phyloP scores from a whole-genome alignment of 371 early-diverging fungal genomes.

The Basidiobolus meristosporus region DNA sequence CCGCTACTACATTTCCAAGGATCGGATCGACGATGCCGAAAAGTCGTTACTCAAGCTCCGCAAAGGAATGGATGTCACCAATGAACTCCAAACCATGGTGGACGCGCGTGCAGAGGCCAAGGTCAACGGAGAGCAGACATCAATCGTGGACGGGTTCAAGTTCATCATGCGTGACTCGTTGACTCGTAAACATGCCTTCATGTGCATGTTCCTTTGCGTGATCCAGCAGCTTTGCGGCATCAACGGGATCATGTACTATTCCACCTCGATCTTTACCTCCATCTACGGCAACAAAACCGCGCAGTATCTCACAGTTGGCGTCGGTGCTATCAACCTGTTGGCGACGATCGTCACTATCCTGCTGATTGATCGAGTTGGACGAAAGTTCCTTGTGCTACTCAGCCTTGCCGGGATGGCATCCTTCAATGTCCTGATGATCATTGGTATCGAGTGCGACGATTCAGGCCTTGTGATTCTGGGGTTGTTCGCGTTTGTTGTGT shows the following conservation, averaged over 20 bases:
- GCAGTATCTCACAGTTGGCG: no score
- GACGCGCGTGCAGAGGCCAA: not conserved
- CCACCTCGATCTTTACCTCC: conserved; percentile 20
- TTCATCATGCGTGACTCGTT: no score
- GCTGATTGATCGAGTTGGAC: conserved; percentile 53
- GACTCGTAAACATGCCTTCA: no score
- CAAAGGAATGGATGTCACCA: conserved; percentile 25
- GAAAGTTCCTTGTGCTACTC: conserved; percentile 43
- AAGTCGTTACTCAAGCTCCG: conserved; percentile 28
- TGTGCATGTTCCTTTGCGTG: no score
- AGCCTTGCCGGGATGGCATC: conserved; percentile 31
- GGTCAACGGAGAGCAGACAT: conserved; percentile 42
- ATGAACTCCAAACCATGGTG: conserved; percentile 37
- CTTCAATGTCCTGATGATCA: conserved; percentile 23
- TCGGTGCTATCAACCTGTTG: conserved; percentile 28
- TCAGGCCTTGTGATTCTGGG: no score
- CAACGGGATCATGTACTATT: conserved; percentile 66
- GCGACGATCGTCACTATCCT: conserved; percentile 22
- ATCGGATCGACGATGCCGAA: conserved; percentile 32
- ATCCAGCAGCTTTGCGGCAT: conserved; percentile 74
- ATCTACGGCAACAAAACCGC: conserved; percentile 22
- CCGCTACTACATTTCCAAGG: conserved; percentile 36
- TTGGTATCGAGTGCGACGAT: conserved; percentile 36
- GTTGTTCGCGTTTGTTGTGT: conserved; percentile 55
- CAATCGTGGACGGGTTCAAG: no score